phyloP scores from a whole-genome alignment of 148 eudicot species.

The Chenopodium album region DNA sequence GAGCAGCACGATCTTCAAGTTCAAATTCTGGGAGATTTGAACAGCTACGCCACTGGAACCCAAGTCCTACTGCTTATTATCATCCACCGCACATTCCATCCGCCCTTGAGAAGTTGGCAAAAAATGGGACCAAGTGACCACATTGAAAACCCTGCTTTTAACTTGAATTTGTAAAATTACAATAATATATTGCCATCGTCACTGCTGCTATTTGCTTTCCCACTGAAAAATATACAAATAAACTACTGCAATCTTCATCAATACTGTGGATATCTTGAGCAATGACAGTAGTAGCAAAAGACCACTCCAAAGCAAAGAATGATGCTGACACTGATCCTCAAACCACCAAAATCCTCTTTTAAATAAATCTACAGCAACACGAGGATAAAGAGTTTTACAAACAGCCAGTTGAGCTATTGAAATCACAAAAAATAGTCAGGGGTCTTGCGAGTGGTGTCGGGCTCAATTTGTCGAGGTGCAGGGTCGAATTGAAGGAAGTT shows the following conservation, averaged over 20 bases:
- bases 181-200: slow-evolving; percentile 17
- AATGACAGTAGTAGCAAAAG: slow-evolving; percentile 29
- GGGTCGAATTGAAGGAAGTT: slow-evolving; percentile 94
- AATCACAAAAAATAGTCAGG: slow-evolving; percentile 91
- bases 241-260: slow-evolving; percentile 19
- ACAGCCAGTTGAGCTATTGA: slow-evolving; percentile 15
- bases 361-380: slow-evolving; percentile 43
- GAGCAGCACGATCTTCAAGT: slow-evolving; percentile 3
- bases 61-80: slow-evolving; percentile 16
- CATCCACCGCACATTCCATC: slow-evolving; percentile 17
- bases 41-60: slow-evolving; percentile 16
- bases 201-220: slow-evolving; percentile 27
- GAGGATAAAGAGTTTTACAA: slow-evolving; percentile 31
- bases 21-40: slow-evolving; percentile 7
- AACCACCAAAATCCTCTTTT: slow-evolving; percentile 36
- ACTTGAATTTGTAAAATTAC: slow-evolving; percentile 17
- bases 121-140: slow-evolving; percentile 15
- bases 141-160: slow-evolving; percentile 23
- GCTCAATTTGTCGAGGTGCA: slow-evolving; percentile 86
- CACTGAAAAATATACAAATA: slow-evolving; percentile 33
- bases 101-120: slow-evolving; percentile 11
- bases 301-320: slow-evolving; percentile 51
- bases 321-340: slow-evolving; percentile 37
- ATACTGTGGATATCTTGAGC: slow-evolving; percentile 11
- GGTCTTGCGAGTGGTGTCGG: slow-evolving; percentile 83